Evolutionary conservation across 495 filamentous ascomycete genomes (phyloP).

Genomic region (Peziza echinospora): DNA sequence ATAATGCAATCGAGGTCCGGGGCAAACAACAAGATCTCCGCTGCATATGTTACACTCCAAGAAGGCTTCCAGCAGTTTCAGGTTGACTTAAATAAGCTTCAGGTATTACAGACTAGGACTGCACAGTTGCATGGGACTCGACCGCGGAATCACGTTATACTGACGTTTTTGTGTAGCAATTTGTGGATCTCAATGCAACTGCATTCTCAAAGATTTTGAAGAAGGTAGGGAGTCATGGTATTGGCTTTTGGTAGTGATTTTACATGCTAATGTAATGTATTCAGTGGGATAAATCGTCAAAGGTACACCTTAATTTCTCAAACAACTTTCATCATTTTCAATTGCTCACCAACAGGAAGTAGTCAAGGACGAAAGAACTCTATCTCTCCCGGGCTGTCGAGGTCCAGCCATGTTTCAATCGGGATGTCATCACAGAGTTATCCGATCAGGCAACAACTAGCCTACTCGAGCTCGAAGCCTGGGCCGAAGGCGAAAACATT

Average conservation of each 20-base stretch:
- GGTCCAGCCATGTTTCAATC: conserved; percentile 94
- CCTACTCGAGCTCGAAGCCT: conserved; percentile 76
- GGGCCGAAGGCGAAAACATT: conserved; percentile 88
- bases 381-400: conserved; percentile 91
- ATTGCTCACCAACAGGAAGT: conserved; percentile 10
- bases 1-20: conserved; percentile 55
- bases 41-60: conserved; percentile 78
- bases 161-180: conserved; percentile 31
- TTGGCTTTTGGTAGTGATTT: not conserved
- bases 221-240: conserved; percentile 47
- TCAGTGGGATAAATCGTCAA: conserved; percentile 94
- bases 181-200: conserved; percentile 91
- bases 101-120: too few species aligned
- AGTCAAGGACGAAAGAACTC: conserved; percentile 90
- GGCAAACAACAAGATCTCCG: conserved; percentile 59
- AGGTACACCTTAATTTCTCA: conserved; percentile 35
- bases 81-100: conserved; percentile 85
- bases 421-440: conserved; percentile 82
- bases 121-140: not conserved
- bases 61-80: conserved; percentile 95
- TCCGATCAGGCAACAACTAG: conserved; percentile 91
- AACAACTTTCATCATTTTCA: conserved; percentile 7
- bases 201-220: conserved; percentile 97
- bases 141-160: not conserved
- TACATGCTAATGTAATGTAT: conserved; percentile 5